Base-by-base conservation (phyloP, 345 rosid genomes). In the Salix exigua region DNA sequence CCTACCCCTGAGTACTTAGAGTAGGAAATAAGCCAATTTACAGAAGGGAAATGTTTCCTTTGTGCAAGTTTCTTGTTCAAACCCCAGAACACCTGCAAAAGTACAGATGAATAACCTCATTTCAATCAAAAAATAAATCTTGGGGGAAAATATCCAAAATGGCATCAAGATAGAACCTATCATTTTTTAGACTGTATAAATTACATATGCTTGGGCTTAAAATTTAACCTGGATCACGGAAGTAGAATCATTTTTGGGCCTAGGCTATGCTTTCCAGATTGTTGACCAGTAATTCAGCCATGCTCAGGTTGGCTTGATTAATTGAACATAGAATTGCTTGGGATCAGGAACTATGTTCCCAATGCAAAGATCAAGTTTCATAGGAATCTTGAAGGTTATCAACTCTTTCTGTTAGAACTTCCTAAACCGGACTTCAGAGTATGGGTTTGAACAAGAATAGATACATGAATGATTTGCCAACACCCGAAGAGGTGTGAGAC, bases 21-120 rank as follows among this genome's bases (percentile, higher is more conserved):
- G 89, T 96, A 96, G 66, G 99, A 96, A 81, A 96, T 96, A 73
- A 96, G 89, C 99, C 99, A 96, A 80, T 96, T 96, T 25, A 96
- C 99, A 75, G 99, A 96, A 68, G 99, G 99, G 71, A 96, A 96
- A 90, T 96, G 99, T 79, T 96, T 96, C 84, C 99, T 90, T 87
- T 94, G 99, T n/a, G 99, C 98, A 84, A 96, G 97, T 86, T 96
- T 96, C 91, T 96, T 96, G 86, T 96, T 98, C 83, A 96, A 88
- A 84, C 99, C 99, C 99, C 99, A 96, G 88, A 96, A 96, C 78
- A 96, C 99, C 99, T 96, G 88, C 76, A 82, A 78, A 75, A 77
- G 42, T 42, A 38, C 9, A 64, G 62, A 3, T 62, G 40, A 40
- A 35, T 19, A 64, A 46, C n/a, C 23, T 17, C 75, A 66, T 58